Conservation (phyloP, 352 stramenopile species). For the Globisporangium iwayamae region DNA sequence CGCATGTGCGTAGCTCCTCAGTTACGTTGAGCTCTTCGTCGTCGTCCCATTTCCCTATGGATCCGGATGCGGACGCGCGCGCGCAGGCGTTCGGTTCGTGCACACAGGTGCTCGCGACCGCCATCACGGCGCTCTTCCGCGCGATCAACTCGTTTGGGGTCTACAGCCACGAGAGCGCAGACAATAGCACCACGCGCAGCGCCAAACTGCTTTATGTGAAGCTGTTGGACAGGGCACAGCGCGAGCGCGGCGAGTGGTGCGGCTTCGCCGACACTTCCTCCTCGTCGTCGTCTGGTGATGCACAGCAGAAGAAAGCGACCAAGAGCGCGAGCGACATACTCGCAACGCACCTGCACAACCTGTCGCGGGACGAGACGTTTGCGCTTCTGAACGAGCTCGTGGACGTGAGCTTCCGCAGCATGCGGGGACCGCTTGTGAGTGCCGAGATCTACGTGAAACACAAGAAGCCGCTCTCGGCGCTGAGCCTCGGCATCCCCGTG, state of each 20-base stretch:
- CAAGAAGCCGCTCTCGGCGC: constrained; percentile 27
- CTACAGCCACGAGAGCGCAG: constrained; percentile 25
- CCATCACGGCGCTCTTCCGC: constrained; percentile 45
- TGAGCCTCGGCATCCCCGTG: constrained; percentile 37
- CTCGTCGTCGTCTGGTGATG: neutral
- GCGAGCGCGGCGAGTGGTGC: constrained; percentile 64
- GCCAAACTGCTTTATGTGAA: constrained; percentile 70
- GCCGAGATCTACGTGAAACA: constrained; percentile 44
- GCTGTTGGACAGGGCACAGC: constrained; percentile 61
- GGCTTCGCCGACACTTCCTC: constrained; percentile 32
- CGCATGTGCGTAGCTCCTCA: neutral
- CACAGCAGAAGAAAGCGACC: constrained; percentile 6
- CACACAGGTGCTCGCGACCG: constrained; percentile 43
- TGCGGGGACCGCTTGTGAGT: constrained; percentile 49
- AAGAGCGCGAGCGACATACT: constrained; percentile 22
- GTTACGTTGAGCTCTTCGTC: neutral
- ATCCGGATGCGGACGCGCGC: constrained; percentile 9
- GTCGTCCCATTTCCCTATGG: neutral
- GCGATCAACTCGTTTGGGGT: constrained; percentile 34
- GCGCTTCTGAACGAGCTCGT: constrained; percentile 54
- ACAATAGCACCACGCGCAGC: constrained; percentile 37
- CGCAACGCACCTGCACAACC: constrained; percentile 3
- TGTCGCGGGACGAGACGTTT: constrained; percentile 29
- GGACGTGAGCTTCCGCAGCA: constrained; percentile 63
- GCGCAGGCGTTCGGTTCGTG: constrained; percentile 53